Conservation (phyloP, 2,329 filamentous ascomycete species). For the Sclerotinia nivalis region DNA sequence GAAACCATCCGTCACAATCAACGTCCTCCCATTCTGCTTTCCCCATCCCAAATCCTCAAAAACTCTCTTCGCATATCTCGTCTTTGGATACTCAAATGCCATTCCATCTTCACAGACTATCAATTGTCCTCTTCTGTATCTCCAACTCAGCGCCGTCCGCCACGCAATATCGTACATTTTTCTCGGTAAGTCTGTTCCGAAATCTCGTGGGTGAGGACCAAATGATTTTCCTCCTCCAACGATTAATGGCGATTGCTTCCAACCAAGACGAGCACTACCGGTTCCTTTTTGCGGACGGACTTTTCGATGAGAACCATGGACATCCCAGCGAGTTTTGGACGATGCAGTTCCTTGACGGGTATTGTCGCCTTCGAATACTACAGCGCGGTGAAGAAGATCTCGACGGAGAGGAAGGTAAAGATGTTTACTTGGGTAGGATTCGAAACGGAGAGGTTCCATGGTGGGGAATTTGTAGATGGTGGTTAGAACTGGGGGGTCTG, state of each 20-base stretch:
- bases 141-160: constrained; percentile 90
- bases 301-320: constrained; percentile 82
- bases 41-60: constrained; percentile 72
- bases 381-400: constrained; percentile 89
- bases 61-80: constrained; percentile 65
- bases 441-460: constrained; percentile 78
- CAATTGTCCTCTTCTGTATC: constrained; percentile 84
- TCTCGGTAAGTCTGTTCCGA: constrained; percentile 75
- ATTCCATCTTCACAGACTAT: constrained; percentile 79
- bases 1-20: constrained; percentile 68
- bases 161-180: constrained; percentile 97
- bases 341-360: constrained; percentile 84
- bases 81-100: constrained; percentile 56
- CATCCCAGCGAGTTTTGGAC: constrained; percentile 78
- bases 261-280: constrained; percentile 76
- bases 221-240: constrained; percentile 84
- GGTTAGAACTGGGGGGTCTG: constrained; percentile 68
- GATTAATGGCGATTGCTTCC: constrained; percentile 77
- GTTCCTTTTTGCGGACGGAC: constrained; percentile 83
- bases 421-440: constrained; percentile 77
- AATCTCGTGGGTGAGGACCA: constrained; percentile 91
- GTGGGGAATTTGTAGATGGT: constrained; percentile 90
- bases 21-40: constrained; percentile 60
- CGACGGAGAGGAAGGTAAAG: constrained; percentile 83
- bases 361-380: constrained; percentile 88